Evolutionary conservation across 257 asterid genomes (phyloP).

Genomic region (Cruciata laevipes): DNA sequence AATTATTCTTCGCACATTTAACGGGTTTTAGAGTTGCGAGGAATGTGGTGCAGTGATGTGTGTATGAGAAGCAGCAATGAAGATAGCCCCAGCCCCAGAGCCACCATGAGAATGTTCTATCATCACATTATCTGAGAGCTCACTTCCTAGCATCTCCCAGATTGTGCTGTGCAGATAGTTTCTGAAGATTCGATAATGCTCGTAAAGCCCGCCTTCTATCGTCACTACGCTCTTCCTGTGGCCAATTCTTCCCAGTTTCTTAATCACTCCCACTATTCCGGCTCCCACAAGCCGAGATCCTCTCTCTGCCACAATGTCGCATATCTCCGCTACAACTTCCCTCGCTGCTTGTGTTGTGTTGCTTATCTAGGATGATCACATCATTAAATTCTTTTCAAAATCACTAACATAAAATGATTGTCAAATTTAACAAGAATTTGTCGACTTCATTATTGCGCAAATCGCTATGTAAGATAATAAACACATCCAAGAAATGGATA

Average conservation of each 20-base stretch:
- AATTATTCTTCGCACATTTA: not conserved
- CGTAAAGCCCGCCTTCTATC: constrained; percentile 65
- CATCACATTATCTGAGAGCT: constrained; percentile 51
- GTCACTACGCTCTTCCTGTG: constrained; percentile 51
- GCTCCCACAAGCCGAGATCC: constrained; percentile 86
- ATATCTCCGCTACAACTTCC: constrained; percentile 57
- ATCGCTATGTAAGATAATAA: too few relatives aligned
- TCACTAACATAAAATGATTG: not conserved
- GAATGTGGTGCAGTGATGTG: constrained; percentile 21
- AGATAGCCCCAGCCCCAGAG: constrained; percentile 68
- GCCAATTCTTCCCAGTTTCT: constrained; percentile 49
- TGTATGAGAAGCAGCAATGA: constrained; percentile 60
- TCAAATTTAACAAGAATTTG: not conserved
- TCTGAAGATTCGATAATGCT: constrained; percentile 60
- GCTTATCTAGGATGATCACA: constrained; percentile 33
- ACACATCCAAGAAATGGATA: too few relatives aligned
- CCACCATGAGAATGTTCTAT: constrained; percentile 75
- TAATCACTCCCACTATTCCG: constrained; percentile 60
- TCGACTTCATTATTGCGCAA: not conserved
- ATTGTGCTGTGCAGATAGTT: constrained; percentile 74
- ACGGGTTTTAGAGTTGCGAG: not conserved
- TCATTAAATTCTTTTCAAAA: not conserved
- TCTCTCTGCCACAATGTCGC: constrained; percentile 73
- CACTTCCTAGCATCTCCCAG: constrained; percentile 78
- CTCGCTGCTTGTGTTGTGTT: constrained; percentile 44